These are phyloP conservation scores for Scutellaria galericulata DNA, from an alignment of 257 asterid genomes.

Conservation along the genomic window DNA sequence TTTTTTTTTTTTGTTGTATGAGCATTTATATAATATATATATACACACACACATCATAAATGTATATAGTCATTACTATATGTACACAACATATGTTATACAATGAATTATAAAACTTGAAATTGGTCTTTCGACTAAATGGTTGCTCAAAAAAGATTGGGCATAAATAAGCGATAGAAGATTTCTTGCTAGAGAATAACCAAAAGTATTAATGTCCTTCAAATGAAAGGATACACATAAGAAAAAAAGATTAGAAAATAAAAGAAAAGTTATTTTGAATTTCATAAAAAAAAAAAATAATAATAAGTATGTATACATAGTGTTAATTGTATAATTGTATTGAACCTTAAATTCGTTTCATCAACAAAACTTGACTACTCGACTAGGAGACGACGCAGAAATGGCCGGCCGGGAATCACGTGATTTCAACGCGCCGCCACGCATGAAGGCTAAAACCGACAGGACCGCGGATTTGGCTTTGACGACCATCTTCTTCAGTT, in stretches of 20 bases:
- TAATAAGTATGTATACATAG: background rate
- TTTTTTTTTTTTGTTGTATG: too few species aligned
- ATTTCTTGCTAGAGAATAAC: too few species aligned
- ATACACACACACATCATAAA: too few species aligned
- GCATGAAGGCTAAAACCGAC: conserved; percentile 45
- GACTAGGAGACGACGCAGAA: conserved; percentile 46
- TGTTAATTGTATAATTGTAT: too few species aligned
- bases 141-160: too few species aligned
- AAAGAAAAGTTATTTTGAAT: background rate
- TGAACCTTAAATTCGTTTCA: background rate
- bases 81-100: too few species aligned
- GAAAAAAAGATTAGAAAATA: background rate
- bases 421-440: conserved; percentile 43
- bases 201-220: background rate
- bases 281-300: background rate
- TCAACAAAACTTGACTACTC: conserved; percentile 41
- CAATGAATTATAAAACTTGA: too few species aligned
- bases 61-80: too few species aligned
- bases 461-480: conserved; percentile 49
- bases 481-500: conserved; percentile 47
- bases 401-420: conserved; percentile 48
- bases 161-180: too few species aligned
- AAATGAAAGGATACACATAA: background rate
- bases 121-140: too few species aligned
- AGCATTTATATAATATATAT: too few species aligned